Conservation (phyloP, 192 early-diverging fungal genomes). For the Coemansia sp. region DNA sequence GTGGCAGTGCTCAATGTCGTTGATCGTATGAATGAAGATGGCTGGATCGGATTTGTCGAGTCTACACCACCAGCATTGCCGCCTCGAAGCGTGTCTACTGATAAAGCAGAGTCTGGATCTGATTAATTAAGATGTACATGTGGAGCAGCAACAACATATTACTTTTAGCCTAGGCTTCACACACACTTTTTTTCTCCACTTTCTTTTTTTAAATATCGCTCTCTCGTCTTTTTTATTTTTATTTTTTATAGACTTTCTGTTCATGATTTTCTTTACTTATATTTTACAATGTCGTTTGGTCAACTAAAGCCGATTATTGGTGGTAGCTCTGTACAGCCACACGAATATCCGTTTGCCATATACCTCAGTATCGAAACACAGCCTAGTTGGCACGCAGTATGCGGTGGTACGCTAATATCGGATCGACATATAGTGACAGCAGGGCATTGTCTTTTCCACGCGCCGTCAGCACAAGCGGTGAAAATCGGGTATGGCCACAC, state of each 20-base stretch:
- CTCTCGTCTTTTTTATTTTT: neutral
- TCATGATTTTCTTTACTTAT: neutral
- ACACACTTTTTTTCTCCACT: no score
- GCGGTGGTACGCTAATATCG: constrained; percentile 51
- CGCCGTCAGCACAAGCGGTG: constrained; percentile 11
- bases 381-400: constrained; percentile 47
- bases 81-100: neutral
- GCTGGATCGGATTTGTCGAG: neutral
- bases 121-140: neutral
- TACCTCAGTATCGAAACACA: constrained; percentile 44
- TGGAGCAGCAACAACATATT: neutral
- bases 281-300: constrained; percentile 30
- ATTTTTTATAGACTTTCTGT: neutral
- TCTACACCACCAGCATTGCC: neutral
- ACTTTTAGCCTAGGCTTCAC: neutral
- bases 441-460: constrained; percentile 49
- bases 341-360: constrained; percentile 50
- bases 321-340: constrained; percentile 21
- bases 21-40: constrained; percentile 25
- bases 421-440: constrained; percentile 46
- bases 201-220: neutral
- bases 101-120: neutral
- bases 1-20: constrained; percentile 17
- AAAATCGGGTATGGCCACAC: constrained; percentile 35
- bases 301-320: constrained; percentile 48